Evolutionary conservation across 1,139 yeast genomes (phyloP), one percentile per base, ranked within the genome.

Genomic region (Candida albicans): DNA sequence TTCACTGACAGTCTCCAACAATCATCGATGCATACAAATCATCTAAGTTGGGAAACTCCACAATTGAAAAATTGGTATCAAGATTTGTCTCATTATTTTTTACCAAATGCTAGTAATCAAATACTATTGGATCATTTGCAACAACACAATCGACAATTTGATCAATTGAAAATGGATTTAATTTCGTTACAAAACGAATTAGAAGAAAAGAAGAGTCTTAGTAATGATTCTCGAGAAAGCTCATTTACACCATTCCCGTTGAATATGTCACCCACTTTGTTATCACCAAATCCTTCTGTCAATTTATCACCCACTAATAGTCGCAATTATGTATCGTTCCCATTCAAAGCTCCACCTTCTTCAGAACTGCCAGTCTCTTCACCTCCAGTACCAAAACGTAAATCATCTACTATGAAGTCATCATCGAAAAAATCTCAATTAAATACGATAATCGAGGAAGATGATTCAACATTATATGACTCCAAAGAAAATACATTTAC

Each of bases 171-270:
- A 37, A 26, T 39, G 30, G 52, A 50, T 31, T 33, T 50, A 25
- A 22, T 36, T 6, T 37, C 28, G 7, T 42, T 50, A 27, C 46
- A 49, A 37, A 35, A 41, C 13, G 44, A 43, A 33, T 4, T 49
- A n/a, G 43, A 42, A 9, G 30, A 35, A 9, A 37, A 36, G 8
- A 37, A 30, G 11, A 29, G 32, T 10, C 33, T 41, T 5, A 40
- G 36, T 11, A 42, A 45, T 6, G 42, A 44, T 15, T 41, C 38
- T 29, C 40, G 41, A 33, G 34, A 37, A n/a, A 31, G 33, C 37
- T 40, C 48, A 8, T 43, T 51, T 24, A 41, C 51, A 8, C 52
- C 54, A 35, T 51, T 44, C 35, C 52, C 54, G 3, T 44, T 51
- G 37, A 46, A 43, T 26, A 33, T 42, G 15, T 38, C 46, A 43